Evolutionary conservation across 257 asterid genomes (phyloP), one percentile per base, ranked within the genome.

Genomic region (Striga asiatica): DNA sequence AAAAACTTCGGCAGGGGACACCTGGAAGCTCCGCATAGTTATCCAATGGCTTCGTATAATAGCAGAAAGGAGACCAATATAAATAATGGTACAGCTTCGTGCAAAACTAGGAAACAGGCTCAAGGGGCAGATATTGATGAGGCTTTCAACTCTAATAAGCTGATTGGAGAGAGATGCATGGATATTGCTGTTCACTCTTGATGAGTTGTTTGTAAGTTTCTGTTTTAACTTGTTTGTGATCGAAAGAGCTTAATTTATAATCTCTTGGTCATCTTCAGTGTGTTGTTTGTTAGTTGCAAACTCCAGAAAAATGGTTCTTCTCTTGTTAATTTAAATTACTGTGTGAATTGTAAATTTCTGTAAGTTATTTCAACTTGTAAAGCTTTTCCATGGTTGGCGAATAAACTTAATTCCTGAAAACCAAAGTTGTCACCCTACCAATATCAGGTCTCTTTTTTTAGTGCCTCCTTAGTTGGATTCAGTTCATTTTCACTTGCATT

Each of bases 261-360:
- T 16, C 11, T 8, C 21, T 41, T 41, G 48, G 41, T 65, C 46
- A 62, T 71, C 54, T 65, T 54, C 48, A n/a, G 21, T 13, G 48
- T 41, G 48, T 41, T 38, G 17, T 20, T 41, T 12, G 4, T 11
- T n/a, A n/a, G n/a, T n/a, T n/a, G n/a, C n/a, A n/a, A n/a, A n/a
- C n/a, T n/a, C n/a, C n/a, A n/a, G n/a, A n/a, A n/a, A n/a, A n/a
- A n/a, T n/a, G n/a, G n/a, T n/a, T n/a, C n/a, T n/a, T n/a, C n/a
- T 4, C 10, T 3, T 19, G 16, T 64, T 69, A 61, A 64, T 70
- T 47, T 63, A 60, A 60, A 47, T 62, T 66, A 56, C 49, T 62
- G 78, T 64, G 66, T 74, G 78, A 69, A 69, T 69, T 81, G 85
- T 74, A 84, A 76, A 76, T 78, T 69, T 71, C 32, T 73, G 76